Percentiles rank a stretch among this genome's conserved stretches.
phyloP scores from a whole-genome alignment of 2,329 filamentous ascomycete genomes.

The Xylariomycetidae sp. region DNA sequence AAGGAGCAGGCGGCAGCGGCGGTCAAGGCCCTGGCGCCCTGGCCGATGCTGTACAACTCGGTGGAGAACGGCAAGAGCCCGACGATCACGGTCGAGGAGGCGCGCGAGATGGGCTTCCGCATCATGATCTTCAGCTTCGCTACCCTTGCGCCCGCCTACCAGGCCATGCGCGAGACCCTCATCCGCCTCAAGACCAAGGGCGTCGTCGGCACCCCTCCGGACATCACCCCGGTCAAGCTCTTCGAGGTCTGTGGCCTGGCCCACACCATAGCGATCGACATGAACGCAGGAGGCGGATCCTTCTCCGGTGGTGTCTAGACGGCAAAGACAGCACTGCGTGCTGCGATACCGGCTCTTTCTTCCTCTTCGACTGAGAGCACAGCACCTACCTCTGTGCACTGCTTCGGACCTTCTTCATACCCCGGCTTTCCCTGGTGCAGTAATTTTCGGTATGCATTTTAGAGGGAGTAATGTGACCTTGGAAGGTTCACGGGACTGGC shows the following conservation, averaged over 20 bases:
- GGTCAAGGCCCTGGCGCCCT: constrained; percentile 33
- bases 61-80: constrained; percentile 52
- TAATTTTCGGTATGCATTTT: too few relatives aligned
- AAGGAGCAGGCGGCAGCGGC: constrained; percentile 42
- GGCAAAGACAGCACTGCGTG: too few relatives aligned
- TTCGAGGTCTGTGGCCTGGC: constrained; percentile 27
- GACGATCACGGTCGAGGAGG: constrained; percentile 44
- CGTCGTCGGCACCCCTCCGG: constrained; percentile 23
- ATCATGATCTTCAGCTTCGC: constrained; percentile 53
- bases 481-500: too few relatives aligned
- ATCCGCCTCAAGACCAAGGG: constrained; percentile 30
- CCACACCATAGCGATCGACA: constrained; percentile 25
- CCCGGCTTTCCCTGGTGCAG: too few relatives aligned
- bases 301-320: constrained; percentile 19
- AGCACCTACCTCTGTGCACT: too few relatives aligned
- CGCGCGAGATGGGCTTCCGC: constrained; percentile 49
- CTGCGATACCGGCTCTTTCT: too few relatives aligned
- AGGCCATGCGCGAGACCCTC: constrained; percentile 33
- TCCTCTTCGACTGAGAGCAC: too few relatives aligned
- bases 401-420: too few relatives aligned
- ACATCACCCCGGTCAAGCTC: constrained; percentile 23
- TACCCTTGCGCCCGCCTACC: constrained; percentile 40
- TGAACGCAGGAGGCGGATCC: constrained; percentile 22
- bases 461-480: too few relatives aligned
- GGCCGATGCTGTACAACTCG: constrained; percentile 50